Conservation (phyloP, 2,329 filamentous ascomycete genomes). For the Aspergillus arachidicola region DNA sequence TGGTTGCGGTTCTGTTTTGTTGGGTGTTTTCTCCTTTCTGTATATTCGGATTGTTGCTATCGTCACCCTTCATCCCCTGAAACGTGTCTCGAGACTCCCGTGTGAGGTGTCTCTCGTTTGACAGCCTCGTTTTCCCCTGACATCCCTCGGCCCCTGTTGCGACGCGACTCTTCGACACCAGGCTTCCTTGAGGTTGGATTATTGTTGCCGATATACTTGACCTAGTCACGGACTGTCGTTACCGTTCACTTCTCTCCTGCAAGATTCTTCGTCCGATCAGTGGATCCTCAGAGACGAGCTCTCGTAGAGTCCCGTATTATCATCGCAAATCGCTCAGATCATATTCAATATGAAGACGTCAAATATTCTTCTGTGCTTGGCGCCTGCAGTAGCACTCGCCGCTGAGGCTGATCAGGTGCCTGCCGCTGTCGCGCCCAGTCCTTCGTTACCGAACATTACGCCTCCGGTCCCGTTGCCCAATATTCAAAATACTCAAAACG, state of each 20-base stretch:
- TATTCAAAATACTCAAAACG: conserved; percentile 7
- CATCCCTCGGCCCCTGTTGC: neutral
- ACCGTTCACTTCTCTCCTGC: neutral
- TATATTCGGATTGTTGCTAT: neutral
- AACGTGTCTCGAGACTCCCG: neutral
- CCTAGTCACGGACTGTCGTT: conserved; percentile 1
- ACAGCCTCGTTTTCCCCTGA: conserved; percentile 2
- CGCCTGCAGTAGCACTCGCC: conserved; percentile 26
- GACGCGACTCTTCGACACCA: neutral
- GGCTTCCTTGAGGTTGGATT: neutral
- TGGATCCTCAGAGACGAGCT: neutral
- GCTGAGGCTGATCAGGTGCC: conserved; percentile 28
- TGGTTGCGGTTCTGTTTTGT: neutral
- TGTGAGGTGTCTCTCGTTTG: conserved; percentile 10
- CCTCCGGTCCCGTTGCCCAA: conserved; percentile 20
- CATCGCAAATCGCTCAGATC: neutral
- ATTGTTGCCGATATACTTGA: neutral
- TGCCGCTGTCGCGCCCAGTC: conserved; percentile 28
- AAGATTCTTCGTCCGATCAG: neutral
- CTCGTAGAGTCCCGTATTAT: neutral
- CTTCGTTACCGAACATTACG: conserved; percentile 21
- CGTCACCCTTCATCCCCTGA: neutral
- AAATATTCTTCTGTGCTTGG: conserved; percentile 20
- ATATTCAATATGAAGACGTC: conserved; percentile 23
- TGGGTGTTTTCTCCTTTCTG: neutral